A percentile compares a stretch with the other conserved stretches of the same genome.
phyloP scores from a whole-genome alignment of 2,329 filamentous ascomycete genomes.

The Alternaria atra region DNA sequence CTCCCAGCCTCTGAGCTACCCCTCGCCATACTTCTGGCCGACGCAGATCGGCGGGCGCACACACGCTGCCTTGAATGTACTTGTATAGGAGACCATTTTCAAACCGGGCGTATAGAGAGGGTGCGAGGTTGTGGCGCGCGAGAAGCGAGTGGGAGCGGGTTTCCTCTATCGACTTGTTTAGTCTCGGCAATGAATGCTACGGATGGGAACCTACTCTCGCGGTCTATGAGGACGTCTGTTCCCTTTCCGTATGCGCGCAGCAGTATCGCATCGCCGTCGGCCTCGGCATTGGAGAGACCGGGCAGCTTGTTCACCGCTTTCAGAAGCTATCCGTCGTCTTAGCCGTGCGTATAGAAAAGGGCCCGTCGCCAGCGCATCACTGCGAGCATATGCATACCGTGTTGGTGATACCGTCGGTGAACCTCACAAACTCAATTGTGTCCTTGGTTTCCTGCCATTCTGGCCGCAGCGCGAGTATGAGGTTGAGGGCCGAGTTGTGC shows the following conservation, averaged over 20 bases:
- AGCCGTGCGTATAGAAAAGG: constrained; percentile 12
- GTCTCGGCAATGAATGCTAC: constrained; percentile 5
- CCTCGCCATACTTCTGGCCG: constrained; percentile 79
- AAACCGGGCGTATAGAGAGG: constrained; percentile 88
- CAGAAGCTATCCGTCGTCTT: constrained; percentile 59
- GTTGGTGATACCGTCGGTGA: constrained; percentile 98
- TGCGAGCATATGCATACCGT: constrained; percentile 64
- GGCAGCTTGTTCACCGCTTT: constrained; percentile 76
- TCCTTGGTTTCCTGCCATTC: constrained; percentile 81
- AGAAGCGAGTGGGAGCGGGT: constrained; percentile 81
- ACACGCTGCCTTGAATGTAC: constrained; percentile 83
- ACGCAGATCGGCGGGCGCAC: constrained; percentile 81
- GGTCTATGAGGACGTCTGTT: constrained; percentile 94
- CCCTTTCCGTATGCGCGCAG: constrained; percentile 93
- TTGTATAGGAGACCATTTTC: constrained; percentile 95
- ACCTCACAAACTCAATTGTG: constrained; percentile 83
- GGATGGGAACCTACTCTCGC: constrained; percentile 72
- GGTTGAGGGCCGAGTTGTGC: constrained; percentile 77
- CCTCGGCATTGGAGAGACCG: constrained; percentile 76
- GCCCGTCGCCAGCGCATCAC: background rate
- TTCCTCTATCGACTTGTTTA: constrained; percentile 60
- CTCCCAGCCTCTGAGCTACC: constrained; percentile 82
- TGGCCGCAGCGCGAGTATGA: constrained; percentile 81
- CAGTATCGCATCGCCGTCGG: constrained; percentile 85
- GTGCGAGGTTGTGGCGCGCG: constrained; percentile 82